Evolutionary conservation across 208 protist species (phyloP), one percentile per base, ranked within the genome.

Genomic region (Naegleria lovaniensis): DNA sequence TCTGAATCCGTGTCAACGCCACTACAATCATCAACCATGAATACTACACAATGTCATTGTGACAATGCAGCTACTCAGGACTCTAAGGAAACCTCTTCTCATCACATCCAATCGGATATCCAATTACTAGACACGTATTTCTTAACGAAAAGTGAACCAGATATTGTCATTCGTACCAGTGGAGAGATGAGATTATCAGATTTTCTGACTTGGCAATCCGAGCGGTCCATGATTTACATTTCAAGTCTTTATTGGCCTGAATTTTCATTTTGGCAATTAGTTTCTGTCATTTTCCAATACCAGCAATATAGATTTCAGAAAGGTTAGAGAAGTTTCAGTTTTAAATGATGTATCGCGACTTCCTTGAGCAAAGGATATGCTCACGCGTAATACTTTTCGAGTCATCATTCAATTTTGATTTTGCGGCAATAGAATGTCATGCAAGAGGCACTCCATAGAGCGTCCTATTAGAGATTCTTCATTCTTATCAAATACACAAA

Each of bases 81-180:
- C 7, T 48, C 43, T n/a, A 7, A 48, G 43, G 1, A 48, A 7
- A 9, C 1, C 5, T 48, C 43, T 48, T 48, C 7, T 48, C 5
- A 9, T 7, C 43, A 48, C 43, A 67, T 67, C 3, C 19, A 19
- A 29, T 2, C 4, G 22, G 55, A 67, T 29, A 22, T 29, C 22
- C 11, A 67, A 67, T 13, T 67, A 67, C 13, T 67, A 2, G 55
- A 67, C 55, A 67, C 4, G 13, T 67, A 67, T 67, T 67, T 67
- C 51, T 9, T 79, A 36, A 79, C 67, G 7, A 79, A 25, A 75
- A 88, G 89, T 0, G 85, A 90, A 5, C 91, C 93, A 2, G 94
- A 96, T 84, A 67, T 97, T 6, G n/a, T 96, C n/a, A 91, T 97
- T 36, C 87, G 96, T n/a, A 97, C 95, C 5, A 95, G 93, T 40